A percentile compares a stretch with the other conserved stretches of the same genome.
Evolutionary conservation across 768 basidiomycete genomes (phyloP).

Genomic region (Termitomyces titanicus): DNA sequence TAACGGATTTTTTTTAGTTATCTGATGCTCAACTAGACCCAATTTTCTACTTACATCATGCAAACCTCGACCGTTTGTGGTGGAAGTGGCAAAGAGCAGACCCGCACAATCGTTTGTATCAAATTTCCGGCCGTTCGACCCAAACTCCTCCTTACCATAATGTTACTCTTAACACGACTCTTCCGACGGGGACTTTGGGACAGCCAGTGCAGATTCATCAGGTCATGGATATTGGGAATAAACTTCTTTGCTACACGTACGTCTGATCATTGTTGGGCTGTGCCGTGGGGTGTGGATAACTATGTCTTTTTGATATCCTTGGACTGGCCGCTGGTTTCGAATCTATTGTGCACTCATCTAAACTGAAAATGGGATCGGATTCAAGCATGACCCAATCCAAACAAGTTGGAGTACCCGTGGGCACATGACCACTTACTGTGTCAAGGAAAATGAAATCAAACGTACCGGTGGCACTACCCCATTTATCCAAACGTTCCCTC

Average conservation of each 20-base stretch:
- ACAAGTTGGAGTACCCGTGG: too few relatives aligned
- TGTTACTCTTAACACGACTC: constrained; percentile 28
- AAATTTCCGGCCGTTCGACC: constrained; percentile 32
- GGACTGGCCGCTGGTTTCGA: too few relatives aligned
- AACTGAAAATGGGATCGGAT: too few relatives aligned
- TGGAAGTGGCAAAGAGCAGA: constrained; percentile 33
- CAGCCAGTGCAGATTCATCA: neutral
- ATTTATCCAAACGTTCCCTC: too few relatives aligned
- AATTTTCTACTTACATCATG: constrained; percentile 37
- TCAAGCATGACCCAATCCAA: too few relatives aligned
- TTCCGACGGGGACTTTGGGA: constrained; percentile 9
- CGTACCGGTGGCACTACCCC: too few relatives aligned
- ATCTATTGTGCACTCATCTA: too few relatives aligned
- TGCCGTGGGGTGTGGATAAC: neutral
- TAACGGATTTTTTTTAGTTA: neutral
- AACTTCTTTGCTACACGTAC: constrained; percentile 4
- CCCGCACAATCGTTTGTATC: constrained; percentile 22
- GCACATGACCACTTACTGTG: too few relatives aligned
- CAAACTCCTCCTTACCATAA: constrained; percentile 24
- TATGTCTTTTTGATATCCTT: neutral
- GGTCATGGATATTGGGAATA: constrained; percentile 4
- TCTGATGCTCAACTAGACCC: constrained; percentile 24
- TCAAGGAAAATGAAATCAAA: too few relatives aligned
- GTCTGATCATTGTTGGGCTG: neutral
- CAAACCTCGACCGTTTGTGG: constrained; percentile 38